Conservation (phyloP, 768 basidiomycete species). For the Mycena amicta region DNA sequence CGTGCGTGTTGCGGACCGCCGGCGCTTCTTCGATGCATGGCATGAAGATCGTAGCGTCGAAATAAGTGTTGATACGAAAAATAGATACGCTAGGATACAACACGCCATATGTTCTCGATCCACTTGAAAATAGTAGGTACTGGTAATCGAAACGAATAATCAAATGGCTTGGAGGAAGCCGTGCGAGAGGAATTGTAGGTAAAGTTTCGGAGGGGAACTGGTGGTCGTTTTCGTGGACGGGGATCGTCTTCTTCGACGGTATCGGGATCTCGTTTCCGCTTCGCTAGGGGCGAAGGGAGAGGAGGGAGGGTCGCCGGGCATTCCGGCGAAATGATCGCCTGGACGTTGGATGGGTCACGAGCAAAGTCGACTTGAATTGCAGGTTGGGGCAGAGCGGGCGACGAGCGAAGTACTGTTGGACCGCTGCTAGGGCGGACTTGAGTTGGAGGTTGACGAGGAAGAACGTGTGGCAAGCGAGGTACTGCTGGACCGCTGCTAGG, state of each 20-base stretch:
- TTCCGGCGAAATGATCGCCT: too few species aligned
- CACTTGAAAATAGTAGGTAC: slow-evolving; percentile 2
- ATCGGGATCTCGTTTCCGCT: not conserved
- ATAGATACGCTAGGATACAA: slow-evolving; percentile 2
- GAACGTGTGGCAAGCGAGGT: too few species aligned
- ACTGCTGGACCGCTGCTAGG: too few species aligned
- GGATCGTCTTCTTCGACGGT: not conserved
- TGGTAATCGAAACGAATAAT: not conserved
- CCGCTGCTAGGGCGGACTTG: not conserved
- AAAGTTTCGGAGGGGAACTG: not conserved
- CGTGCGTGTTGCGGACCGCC: slow-evolving; percentile 56
- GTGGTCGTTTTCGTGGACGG: not conserved
- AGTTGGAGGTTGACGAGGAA: not conserved
- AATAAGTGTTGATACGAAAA: not conserved
- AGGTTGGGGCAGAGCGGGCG: not conserved
- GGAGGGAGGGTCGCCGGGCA: not conserved
- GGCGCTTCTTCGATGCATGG: slow-evolving; percentile 67
- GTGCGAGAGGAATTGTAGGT: not conserved
- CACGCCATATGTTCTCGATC: slow-evolving; percentile 13
- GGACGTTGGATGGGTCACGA: not conserved
- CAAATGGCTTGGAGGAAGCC: not conserved
- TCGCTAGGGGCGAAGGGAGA: not conserved
- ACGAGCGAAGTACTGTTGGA: too few species aligned
- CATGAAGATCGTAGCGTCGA: slow-evolving; percentile 11
- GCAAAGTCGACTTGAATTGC: not conserved